A percentile compares a stretch with the other conserved stretches of the same genome.
Evolutionary conservation across 2,329 filamentous ascomycete species (phyloP).

Genomic region (Sporothrix dimorphospora): DNA sequence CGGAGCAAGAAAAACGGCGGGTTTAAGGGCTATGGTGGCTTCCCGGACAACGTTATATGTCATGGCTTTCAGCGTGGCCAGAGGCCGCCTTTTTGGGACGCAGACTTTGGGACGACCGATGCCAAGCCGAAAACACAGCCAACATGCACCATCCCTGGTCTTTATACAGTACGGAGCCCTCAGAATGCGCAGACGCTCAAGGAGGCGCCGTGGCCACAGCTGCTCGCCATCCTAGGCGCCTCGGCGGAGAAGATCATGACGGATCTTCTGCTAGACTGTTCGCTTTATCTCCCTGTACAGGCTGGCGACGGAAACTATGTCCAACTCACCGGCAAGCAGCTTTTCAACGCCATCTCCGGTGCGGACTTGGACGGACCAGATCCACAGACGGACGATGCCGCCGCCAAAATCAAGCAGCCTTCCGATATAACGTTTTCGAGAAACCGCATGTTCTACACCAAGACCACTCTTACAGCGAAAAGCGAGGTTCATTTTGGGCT

Average conservation of each 20-base stretch:
- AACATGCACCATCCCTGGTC: constrained; percentile 59
- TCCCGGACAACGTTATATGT: constrained; percentile 61
- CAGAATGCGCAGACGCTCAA: constrained; percentile 71
- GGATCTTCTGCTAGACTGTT: constrained; percentile 74
- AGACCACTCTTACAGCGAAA: constrained; percentile 68
- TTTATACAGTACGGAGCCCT: constrained; percentile 69
- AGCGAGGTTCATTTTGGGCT: constrained; percentile 74
- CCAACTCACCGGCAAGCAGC: constrained; percentile 71
- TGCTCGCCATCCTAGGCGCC: constrained; percentile 74
- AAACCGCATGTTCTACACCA: constrained; percentile 84
- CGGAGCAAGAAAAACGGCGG: constrained; percentile 48
- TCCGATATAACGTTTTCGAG: constrained; percentile 75
- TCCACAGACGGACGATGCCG: background rate
- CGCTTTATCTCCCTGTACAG: constrained; percentile 69
- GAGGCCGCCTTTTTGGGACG: constrained; percentile 27
- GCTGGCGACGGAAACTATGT: constrained; percentile 67
- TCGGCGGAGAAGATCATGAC: constrained; percentile 78
- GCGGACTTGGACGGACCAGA: background rate
- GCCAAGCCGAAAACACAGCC: background rate
- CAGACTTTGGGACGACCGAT: background rate
- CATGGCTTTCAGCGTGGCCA: constrained; percentile 71
- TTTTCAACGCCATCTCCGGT: constrained; percentile 33
- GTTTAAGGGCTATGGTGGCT: background rate
- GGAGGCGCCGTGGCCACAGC: constrained; percentile 70
- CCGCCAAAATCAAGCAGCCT: constrained; percentile 36